These are phyloP conservation scores for Volvariella volvacea DNA, from an alignment of 1,284 basidiomycete species.

Conservation along the genomic window DNA sequence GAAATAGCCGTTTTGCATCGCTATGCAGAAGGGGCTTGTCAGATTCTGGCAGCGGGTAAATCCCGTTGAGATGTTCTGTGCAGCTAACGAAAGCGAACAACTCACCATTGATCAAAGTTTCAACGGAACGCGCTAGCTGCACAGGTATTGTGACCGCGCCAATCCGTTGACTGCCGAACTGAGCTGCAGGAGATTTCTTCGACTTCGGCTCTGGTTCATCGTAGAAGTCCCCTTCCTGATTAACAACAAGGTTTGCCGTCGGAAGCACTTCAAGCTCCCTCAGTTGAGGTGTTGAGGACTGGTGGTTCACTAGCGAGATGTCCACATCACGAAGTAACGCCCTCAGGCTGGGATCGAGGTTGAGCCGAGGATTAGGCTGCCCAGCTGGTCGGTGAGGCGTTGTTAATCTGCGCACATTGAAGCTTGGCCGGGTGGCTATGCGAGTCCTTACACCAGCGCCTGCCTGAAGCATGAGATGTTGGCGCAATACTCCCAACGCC, in stretches of 20 bases:
- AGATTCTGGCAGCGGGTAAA: conserved; percentile 37
- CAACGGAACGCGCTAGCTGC: conserved; percentile 59
- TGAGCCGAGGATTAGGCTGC: conserved; percentile 39
- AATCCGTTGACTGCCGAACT: conserved; percentile 67
- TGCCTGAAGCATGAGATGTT: no score
- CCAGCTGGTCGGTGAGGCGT: conserved; percentile 2
- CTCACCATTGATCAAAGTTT: conserved; percentile 53
- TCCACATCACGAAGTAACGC: conserved; percentile 59
- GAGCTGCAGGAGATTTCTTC: conserved; percentile 75
- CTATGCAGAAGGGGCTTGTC: conserved; percentile 58
- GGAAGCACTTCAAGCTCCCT: conserved; percentile 52
- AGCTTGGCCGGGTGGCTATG: no score
- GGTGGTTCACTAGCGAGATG: conserved; percentile 48
- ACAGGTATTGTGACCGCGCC: conserved; percentile 65
- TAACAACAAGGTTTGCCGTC: conserved; percentile 14
- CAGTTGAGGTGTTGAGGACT: conserved; percentile 22
- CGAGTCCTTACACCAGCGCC: no score
- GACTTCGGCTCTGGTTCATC: conserved; percentile 27
- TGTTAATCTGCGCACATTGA: neutral
- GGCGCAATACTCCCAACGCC: no score
- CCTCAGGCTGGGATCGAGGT: conserved; percentile 58
- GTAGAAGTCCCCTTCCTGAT: conserved; percentile 22
- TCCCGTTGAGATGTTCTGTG: no score
- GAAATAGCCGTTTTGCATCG: conserved; percentile 68
- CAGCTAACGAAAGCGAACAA: conserved; percentile 8